Conservation (phyloP, 176 grass and related monocot species). For the Musa schizocarpa region DNA sequence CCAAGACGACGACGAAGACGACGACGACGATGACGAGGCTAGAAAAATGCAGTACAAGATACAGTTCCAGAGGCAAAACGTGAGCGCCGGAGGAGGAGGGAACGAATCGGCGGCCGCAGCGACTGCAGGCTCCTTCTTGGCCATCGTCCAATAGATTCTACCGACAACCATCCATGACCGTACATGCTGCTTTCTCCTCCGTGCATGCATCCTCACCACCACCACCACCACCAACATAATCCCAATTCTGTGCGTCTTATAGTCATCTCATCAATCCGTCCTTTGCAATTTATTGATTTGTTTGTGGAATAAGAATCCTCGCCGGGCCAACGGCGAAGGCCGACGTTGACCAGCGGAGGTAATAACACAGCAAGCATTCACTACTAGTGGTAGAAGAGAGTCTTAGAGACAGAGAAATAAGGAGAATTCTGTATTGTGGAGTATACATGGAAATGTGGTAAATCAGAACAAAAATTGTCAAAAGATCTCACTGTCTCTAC, state of each 20-base stretch:
- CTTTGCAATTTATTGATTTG: constrained; percentile 91
- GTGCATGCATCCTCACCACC: constrained; percentile 25
- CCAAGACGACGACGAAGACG: background rate
- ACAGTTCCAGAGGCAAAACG: constrained; percentile 7
- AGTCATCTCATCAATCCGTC: background rate
- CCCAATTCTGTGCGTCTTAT: constrained; percentile 28
- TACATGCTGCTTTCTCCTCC: constrained; percentile 16
- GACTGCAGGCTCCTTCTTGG: constrained; percentile 71
- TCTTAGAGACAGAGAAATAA: no score
- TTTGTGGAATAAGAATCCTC: constrained; percentile 65
- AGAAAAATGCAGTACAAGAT: constrained; percentile 13
- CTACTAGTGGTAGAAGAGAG: no score
- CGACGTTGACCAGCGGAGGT: constrained; percentile 30
- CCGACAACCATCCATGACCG: constrained; percentile 32
- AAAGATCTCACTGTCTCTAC: no score
- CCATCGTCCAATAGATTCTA: constrained; percentile 63
- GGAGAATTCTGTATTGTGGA: no score
- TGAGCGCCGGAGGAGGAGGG: background rate
- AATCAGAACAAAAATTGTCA: no score
- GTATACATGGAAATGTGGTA: no score
- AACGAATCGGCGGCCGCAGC: constrained; percentile 34
- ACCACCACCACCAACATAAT: constrained; percentile 29
- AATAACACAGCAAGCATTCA: constrained; percentile 18
- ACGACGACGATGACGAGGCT: constrained; percentile 3
- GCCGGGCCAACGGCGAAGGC: constrained; percentile 29